Evolutionary conservation across 768 basidiomycete species (phyloP).

Genomic region (Boletellus ananiceps): DNA sequence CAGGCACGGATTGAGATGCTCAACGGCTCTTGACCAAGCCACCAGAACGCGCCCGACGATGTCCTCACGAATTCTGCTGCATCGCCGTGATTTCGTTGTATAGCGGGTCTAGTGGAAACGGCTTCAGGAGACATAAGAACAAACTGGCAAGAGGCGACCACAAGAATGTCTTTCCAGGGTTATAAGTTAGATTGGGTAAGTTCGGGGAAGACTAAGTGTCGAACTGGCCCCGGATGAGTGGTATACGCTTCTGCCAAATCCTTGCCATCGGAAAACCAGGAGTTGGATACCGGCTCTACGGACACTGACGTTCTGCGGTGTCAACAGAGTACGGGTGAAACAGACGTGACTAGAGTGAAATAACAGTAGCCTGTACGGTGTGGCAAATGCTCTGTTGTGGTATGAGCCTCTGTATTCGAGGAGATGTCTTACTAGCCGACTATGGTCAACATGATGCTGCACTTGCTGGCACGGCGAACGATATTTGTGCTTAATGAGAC

Average conservation of each 20-base stretch:
- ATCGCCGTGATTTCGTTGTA: slow-evolving; percentile 74
- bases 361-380: slow-evolving; percentile 48
- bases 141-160: slow-evolving; percentile 39
- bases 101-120: slow-evolving; percentile 66
- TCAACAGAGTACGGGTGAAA: slow-evolving; percentile 64
- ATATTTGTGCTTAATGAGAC: slow-evolving; percentile 46
- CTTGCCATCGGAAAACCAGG: slow-evolving; percentile 51
- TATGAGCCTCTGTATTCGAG: too few relatives aligned
- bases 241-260: slow-evolving; percentile 36
- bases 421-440: slow-evolving; percentile 14
- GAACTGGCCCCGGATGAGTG: slow-evolving; percentile 28
- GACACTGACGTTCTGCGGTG: slow-evolving; percentile 67
- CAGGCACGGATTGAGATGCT: slow-evolving; percentile 32
- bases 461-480: slow-evolving; percentile 41
- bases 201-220: slow-evolving; percentile 52
- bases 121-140: slow-evolving; percentile 42
- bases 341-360: slow-evolving; percentile 51
- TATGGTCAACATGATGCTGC: slow-evolving; percentile 65
- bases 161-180: slow-evolving; percentile 39
- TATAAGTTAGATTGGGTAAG: slow-evolving; percentile 32
- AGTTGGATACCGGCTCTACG: slow-evolving; percentile 73
- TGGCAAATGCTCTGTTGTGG: slow-evolving; percentile 61
- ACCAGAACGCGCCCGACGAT: slow-evolving; percentile 60
- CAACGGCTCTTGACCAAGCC: neutral
- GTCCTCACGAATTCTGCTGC: slow-evolving; percentile 60